Evolutionary conservation across 2,329 filamentous ascomycete species (phyloP).

Genomic region (Madurella mycetomatis): DNA sequence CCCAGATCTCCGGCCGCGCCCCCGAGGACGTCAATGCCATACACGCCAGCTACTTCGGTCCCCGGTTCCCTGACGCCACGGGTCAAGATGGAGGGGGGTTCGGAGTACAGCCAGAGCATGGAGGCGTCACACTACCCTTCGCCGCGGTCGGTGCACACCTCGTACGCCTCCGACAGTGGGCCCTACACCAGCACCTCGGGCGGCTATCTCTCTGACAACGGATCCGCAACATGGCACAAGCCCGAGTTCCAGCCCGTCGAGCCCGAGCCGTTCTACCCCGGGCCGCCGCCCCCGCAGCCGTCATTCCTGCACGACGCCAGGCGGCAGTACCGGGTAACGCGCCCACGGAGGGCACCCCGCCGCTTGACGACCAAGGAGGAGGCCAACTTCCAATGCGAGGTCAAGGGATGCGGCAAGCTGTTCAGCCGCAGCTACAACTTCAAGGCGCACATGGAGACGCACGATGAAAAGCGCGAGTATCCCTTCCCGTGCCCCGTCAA

Average conservation of each 20-base stretch:
- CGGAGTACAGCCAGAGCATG: conserved; percentile 35
- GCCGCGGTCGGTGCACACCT: conserved; percentile 34
- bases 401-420: conserved; percentile 67
- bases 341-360: conserved; percentile 38
- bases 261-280: conserved; percentile 32
- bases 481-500: conserved; percentile 62
- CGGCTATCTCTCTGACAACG: conserved; percentile 37
- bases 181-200: conserved; percentile 30
- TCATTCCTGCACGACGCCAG: conserved; percentile 27
- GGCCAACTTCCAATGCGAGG: conserved; percentile 65
- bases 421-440: conserved; percentile 85
- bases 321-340: conserved; percentile 29
- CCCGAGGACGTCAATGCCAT: conserved; percentile 31
- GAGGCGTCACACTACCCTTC: conserved; percentile 40
- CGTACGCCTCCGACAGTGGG: conserved; percentile 29
- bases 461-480: conserved; percentile 68
- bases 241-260: conserved; percentile 35
- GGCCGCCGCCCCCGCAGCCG: conserved; percentile 20
- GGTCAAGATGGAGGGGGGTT: conserved; percentile 37
- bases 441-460: conserved; percentile 80
- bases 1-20: conserved; percentile 30
- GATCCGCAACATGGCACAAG: conserved; percentile 36
- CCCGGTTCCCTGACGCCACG: conserved; percentile 29
- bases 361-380: conserved; percentile 62
- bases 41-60: conserved; percentile 25